Conservation (phyloP, 768 basidiomycete genomes). For the Pleurotus eryngii region DNA sequence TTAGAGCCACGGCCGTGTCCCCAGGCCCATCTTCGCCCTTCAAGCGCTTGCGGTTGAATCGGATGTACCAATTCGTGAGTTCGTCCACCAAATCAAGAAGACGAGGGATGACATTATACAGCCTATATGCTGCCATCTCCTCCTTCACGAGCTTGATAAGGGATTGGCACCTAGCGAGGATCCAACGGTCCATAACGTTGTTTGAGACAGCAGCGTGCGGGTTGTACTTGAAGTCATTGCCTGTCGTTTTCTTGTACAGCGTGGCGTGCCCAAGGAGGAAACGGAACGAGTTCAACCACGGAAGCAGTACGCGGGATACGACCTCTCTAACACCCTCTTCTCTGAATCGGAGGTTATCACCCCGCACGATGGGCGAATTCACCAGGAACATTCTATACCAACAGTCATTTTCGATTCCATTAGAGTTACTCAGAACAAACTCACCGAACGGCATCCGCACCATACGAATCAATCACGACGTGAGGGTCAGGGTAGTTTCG, state of each 20-base stretch:
- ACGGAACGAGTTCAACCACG: constrained; percentile 98
- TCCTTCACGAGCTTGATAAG: constrained; percentile 86
- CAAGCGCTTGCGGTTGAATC: constrained; percentile 92
- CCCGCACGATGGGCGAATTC: constrained; percentile 97
- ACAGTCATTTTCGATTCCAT: neutral
- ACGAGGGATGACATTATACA: constrained; percentile 97
- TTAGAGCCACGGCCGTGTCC: constrained; percentile 84
- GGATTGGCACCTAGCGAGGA: constrained; percentile 96
- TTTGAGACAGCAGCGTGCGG: constrained; percentile 76
- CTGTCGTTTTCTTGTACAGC: constrained; percentile 77
- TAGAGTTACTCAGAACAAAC: neutral
- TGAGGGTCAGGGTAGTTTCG: constrained; percentile 97
- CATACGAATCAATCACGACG: constrained; percentile 84
- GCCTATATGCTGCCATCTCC: constrained; percentile 96
- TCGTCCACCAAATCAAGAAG: constrained; percentile 91
- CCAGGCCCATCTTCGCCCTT: constrained; percentile 93
- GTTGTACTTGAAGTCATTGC: constrained; percentile 80
- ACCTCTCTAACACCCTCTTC: constrained; percentile 98
- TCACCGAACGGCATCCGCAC: constrained; percentile 92
- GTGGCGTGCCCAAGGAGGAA: constrained; percentile 97
- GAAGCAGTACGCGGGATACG: constrained; percentile 91
- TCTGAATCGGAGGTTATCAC: constrained; percentile 95
- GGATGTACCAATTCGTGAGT: constrained; percentile 99
- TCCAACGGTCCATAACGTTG: constrained; percentile 99
- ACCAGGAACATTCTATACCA: constrained; percentile 87